Evolutionary conservation across 1,284 basidiomycete species (phyloP).

Genomic region (Moniliophthora roreri): DNA sequence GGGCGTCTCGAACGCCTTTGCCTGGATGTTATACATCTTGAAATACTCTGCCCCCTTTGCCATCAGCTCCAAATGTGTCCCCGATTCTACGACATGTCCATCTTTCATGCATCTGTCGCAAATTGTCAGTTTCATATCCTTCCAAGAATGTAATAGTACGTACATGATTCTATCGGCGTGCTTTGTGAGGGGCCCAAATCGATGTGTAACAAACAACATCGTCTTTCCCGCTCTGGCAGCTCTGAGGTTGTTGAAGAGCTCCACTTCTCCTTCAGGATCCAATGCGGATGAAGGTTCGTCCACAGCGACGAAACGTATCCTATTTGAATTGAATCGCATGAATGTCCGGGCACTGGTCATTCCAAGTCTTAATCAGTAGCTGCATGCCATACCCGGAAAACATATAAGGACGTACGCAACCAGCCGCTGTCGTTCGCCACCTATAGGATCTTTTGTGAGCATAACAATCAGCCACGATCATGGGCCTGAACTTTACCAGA

Average conservation of each 20-base stretch:
- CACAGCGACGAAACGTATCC: neutral
- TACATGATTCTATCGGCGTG: constrained; percentile 65
- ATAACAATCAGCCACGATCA: neutral
- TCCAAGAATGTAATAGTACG: constrained; percentile 16
- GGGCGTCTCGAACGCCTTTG: neutral
- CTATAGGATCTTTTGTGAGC: constrained; percentile 16
- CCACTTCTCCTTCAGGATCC: constrained; percentile 48
- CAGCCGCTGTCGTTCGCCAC: constrained; percentile 41
- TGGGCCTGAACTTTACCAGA: constrained; percentile 24
- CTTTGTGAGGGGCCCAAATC: constrained; percentile 66
- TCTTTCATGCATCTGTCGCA: constrained; percentile 57
- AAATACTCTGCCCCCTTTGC: constrained; percentile 49
- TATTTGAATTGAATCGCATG: neutral
- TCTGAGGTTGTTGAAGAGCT: constrained; percentile 53
- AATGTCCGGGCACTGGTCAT: neutral
- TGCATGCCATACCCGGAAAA: neutral
- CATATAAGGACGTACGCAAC: constrained; percentile 33
- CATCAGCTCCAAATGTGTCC: constrained; percentile 53
- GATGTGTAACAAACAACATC: constrained; percentile 69
- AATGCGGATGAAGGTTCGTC: constrained; percentile 35
- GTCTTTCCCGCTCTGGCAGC: constrained; percentile 56
- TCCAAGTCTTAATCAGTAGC: neutral
- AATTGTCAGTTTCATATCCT: neutral
- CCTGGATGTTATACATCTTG: constrained; percentile 40
- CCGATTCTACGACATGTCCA: constrained; percentile 50